Evolutionary conservation across 441 rosid genomes (phyloP).

Genomic region (Theobroma grandiflorum): DNA sequence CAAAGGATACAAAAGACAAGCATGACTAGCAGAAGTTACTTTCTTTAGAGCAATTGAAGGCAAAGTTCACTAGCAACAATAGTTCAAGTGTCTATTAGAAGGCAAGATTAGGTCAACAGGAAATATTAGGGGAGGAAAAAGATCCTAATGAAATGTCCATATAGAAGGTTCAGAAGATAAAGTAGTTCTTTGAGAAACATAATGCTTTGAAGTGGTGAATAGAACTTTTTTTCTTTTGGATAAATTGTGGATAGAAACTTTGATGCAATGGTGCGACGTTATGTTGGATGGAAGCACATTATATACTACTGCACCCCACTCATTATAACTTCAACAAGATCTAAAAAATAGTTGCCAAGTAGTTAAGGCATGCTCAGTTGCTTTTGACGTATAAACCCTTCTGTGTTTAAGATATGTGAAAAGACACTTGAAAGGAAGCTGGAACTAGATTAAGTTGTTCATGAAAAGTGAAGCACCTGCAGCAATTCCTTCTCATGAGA

Average conservation of each 20-base stretch:
- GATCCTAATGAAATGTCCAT: constrained; percentile 9
- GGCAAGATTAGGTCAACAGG: constrained; percentile 12
- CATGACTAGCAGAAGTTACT: neutral
- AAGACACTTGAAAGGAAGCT: neutral
- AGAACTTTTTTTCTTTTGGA: neutral
- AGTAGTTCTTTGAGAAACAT: constrained; percentile 4
- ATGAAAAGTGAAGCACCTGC: constrained; percentile 47
- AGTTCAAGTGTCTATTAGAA: constrained; percentile 11
- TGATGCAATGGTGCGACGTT: neutral
- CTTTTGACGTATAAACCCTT: neutral
- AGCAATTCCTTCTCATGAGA: constrained; percentile 72
- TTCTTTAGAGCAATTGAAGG: neutral
- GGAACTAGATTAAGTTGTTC: neutral
- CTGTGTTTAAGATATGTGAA: constrained; percentile 1
- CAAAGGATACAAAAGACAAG: constrained; percentile 10
- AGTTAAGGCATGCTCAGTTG: neutral
- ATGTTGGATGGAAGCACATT: neutral
- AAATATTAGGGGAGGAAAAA: neutral
- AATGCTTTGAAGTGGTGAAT: constrained; percentile 8
- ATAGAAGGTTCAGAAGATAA: neutral
- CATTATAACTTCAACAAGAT: neutral
- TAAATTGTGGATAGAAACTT: neutral
- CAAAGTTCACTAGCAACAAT: neutral
- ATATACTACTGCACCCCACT: constrained; percentile 1
- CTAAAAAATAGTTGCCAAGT: constrained; percentile 4